Conservation (phyloP, 805 yeast species). For the Candida sithepensis region DNA sequence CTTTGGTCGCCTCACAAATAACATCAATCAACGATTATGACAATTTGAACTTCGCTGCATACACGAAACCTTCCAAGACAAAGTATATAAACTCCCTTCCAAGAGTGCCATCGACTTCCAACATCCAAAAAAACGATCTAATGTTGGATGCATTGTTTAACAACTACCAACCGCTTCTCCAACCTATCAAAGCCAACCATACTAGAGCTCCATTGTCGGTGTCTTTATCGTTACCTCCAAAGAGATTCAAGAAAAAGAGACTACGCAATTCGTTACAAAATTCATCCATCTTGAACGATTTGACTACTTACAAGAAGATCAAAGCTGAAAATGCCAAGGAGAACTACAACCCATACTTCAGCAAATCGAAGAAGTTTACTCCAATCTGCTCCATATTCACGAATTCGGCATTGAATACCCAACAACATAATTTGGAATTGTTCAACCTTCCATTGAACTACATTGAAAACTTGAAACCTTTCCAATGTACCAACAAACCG, state of each 20-base stretch:
- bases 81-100: constrained; percentile 28
- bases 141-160: constrained; percentile 29
- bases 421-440: constrained; percentile 32
- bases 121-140: constrained; percentile 27
- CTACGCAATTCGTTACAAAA: constrained; percentile 17
- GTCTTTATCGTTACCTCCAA: constrained; percentile 16
- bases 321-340: constrained; percentile 15
- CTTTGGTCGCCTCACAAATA: neutral
- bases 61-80: constrained; percentile 14
- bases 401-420: constrained; percentile 31
- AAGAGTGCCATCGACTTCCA: constrained; percentile 31
- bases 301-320: constrained; percentile 23
- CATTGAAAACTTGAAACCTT: constrained; percentile 19
- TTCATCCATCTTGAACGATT: constrained; percentile 26
- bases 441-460: constrained; percentile 31
- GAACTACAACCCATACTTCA: constrained; percentile 29
- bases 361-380: constrained; percentile 22
- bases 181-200: constrained; percentile 28
- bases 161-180: constrained; percentile 27
- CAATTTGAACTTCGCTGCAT: constrained; percentile 4
- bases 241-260: constrained; percentile 15
- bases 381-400: constrained; percentile 30
- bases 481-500: constrained; percentile 21
- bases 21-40: neutral
- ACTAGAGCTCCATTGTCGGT: constrained; percentile 21